A percentile compares a stretch with the other conserved stretches of the same genome.
These are phyloP conservation scores for Penicillium roqueforti DNA, from an alignment of 495 filamentous ascomycete genomes.

Conservation along the genomic window DNA sequence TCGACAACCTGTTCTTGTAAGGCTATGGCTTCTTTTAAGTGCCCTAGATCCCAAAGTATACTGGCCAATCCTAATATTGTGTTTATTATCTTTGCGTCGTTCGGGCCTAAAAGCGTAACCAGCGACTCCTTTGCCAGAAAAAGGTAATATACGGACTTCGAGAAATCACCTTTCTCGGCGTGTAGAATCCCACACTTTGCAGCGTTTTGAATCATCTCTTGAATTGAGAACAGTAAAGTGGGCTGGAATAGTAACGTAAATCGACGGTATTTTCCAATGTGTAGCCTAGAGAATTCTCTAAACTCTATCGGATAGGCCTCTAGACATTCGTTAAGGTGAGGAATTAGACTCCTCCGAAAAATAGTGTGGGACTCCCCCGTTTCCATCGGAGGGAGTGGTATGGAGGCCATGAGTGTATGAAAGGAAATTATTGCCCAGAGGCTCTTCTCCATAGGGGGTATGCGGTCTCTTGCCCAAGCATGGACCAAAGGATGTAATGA, in stretches of 20 bases:
- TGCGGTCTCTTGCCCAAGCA: slow-evolving; percentile 3
- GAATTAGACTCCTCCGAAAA: slow-evolving; percentile 1
- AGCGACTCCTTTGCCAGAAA: background rate
- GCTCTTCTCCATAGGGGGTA: background rate
- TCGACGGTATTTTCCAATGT: background rate
- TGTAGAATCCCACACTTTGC: background rate
- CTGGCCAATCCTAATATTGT: background rate
- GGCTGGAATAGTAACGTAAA: background rate
- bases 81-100: background rate
- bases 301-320: background rate
- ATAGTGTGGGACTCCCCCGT: background rate
- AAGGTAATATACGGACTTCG: background rate
- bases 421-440: slow-evolving; percentile 1
- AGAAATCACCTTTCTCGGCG: slow-evolving; percentile 1
- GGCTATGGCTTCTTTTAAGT: background rate
- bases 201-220: slow-evolving; percentile 1
- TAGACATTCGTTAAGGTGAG: background rate
- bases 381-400: background rate
- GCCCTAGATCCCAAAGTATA: background rate
- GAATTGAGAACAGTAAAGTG: background rate
- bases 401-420: background rate
- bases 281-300: background rate
- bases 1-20: background rate
- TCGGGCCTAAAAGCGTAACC: background rate
- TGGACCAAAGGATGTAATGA: background rate